These are phyloP conservation scores for Penicillium fuscoglaucum DNA, from an alignment of 2,329 filamentous ascomycete genomes.

Conservation along the genomic window DNA sequence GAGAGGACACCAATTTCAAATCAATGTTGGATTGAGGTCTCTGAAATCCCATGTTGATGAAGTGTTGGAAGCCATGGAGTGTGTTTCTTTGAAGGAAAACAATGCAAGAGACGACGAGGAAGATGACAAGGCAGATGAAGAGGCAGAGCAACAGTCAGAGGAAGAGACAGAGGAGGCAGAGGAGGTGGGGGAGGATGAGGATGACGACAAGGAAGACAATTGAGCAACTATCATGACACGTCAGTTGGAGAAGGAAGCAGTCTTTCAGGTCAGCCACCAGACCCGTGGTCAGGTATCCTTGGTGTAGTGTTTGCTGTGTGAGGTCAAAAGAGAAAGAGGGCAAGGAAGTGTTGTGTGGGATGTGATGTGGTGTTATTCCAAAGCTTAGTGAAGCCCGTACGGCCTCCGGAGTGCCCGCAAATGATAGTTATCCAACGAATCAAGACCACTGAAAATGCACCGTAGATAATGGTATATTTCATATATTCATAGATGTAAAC, in stretches of 20 bases:
- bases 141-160: too few species aligned
- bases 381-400: too few species aligned
- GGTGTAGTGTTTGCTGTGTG: background rate
- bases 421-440: too few species aligned
- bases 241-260: background rate
- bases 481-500: too few species aligned
- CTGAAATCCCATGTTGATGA: background rate
- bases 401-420: too few species aligned
- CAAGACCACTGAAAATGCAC: too few species aligned
- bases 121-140: background rate
- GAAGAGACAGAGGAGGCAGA: too few species aligned
- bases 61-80: background rate
- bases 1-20: background rate
- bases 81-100: background rate
- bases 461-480: too few species aligned
- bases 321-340: background rate
- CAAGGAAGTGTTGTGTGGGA: background rate
- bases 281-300: background rate
- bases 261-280: background rate
- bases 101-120: background rate
- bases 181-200: too few species aligned
- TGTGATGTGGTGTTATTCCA: background rate
- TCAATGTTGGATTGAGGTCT: background rate
- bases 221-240: background rate
- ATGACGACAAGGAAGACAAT: background rate